phyloP scores from a whole-genome alignment of 306 rosid genomes.

The Lupinus albus region DNA sequence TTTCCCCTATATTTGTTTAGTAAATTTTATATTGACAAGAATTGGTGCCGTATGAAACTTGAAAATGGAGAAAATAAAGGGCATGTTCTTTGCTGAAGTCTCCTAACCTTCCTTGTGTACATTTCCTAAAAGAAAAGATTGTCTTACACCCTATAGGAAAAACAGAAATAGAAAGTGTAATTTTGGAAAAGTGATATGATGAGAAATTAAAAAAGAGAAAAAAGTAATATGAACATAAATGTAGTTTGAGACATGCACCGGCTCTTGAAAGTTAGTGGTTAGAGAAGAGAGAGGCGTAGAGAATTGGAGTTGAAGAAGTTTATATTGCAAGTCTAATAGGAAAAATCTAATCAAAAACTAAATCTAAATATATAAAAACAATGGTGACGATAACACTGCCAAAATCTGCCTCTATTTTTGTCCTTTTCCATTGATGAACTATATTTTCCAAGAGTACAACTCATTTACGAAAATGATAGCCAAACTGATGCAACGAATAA shows the following conservation, averaged over 20 bases:
- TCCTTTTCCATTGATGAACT: constrained; percentile 20
- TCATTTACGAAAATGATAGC: constrained; percentile 34
- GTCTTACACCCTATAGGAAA: too few species aligned
- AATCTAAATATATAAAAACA: not conserved
- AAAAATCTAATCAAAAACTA: not conserved
- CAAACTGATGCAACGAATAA: constrained; percentile 28
- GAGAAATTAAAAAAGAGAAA: too few species aligned
- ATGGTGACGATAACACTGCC: constrained; percentile 22
- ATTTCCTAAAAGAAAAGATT: not conserved
- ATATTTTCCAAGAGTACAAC: constrained; percentile 36
- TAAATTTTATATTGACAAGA: not conserved
- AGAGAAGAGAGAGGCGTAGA: constrained; percentile 42
- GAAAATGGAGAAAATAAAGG: constrained; percentile 25
- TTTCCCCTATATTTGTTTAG: too few species aligned
- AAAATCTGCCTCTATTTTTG: constrained; percentile 36
- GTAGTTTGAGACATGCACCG: not conserved
- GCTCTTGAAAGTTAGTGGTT: constrained; percentile 1
- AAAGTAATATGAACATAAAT: too few species aligned
- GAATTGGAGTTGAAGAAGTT: constrained; percentile 28
- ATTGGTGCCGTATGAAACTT: constrained; percentile 34
- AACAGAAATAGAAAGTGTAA: too few species aligned
- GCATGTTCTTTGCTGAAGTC: constrained; percentile 10
- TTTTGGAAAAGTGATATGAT: too few species aligned
- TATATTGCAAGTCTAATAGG: constrained; percentile 28
- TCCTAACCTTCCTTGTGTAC: constrained; percentile 8